Percentiles rank a stretch among this genome's conserved stretches.
phyloP scores from a whole-genome alignment of 1,139 yeast species.

The Yamadazyma blattariae region DNA sequence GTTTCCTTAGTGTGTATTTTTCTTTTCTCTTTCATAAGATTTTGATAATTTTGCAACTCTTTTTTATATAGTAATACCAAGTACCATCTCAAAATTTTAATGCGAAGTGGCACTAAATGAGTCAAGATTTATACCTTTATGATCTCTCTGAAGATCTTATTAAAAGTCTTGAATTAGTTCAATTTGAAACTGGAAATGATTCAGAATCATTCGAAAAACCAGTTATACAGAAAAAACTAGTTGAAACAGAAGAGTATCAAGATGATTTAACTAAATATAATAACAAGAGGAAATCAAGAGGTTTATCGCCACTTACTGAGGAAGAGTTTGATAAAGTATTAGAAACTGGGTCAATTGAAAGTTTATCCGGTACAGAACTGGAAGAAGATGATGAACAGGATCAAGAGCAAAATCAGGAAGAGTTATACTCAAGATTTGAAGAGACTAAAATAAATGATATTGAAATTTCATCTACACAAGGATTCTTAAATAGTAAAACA shows the following conservation, averaged over 20 bases:
- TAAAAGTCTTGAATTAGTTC: constrained; percentile 50
- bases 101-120: too few species aligned
- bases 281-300: constrained; percentile 49
- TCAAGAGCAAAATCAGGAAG: constrained; percentile 21
- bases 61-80: too few species aligned
- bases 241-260: constrained; percentile 17
- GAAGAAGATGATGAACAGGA: constrained; percentile 22
- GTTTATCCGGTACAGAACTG: constrained; percentile 55
- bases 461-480: constrained; percentile 9
- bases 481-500: constrained; percentile 58
- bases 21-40: too few species aligned
- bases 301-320: constrained; percentile 49
- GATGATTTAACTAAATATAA: constrained; percentile 63
- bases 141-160: constrained; percentile 42
- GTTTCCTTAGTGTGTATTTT: too few species aligned
- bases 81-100: too few species aligned
- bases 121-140: constrained; percentile 48
- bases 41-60: too few species aligned
- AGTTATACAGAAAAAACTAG: background rate
- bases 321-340: constrained; percentile 57
- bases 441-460: constrained; percentile 11
- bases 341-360: constrained; percentile 50
- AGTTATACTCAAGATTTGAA: constrained; percentile 13
- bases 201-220: background rate
- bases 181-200: constrained; percentile 26